Evolutionary conservation across 352 stramenopile species (phyloP).

Genomic region (Pythium monospermum): DNA sequence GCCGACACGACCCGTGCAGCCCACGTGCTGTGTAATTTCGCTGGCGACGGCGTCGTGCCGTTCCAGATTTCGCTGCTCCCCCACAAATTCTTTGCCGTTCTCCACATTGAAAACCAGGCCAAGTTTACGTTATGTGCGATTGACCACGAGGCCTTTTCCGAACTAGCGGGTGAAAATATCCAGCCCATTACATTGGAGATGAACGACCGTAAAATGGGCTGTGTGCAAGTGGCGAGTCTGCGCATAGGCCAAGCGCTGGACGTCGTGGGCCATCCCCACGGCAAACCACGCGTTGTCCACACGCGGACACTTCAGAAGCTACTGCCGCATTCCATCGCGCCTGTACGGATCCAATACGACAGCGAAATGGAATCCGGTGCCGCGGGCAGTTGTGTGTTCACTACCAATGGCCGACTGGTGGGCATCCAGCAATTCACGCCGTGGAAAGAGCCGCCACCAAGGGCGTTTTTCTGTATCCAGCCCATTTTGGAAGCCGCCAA

Average conservation of each 20-base stretch:
- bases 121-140: conserved; percentile 54
- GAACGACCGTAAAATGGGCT: conserved; percentile 59
- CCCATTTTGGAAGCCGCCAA: conserved; percentile 40
- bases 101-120: conserved; percentile 22
- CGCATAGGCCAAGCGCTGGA: conserved; percentile 30
- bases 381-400: conserved; percentile 46
- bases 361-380: conserved; percentile 33
- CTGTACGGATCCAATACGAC: conserved; percentile 42
- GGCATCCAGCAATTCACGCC: conserved; percentile 40
- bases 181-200: conserved; percentile 40
- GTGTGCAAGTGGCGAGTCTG: conserved; percentile 12
- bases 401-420: conserved; percentile 48
- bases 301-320: conserved; percentile 29
- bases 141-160: conserved; percentile 42
- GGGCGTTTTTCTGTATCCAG: conserved; percentile 45
- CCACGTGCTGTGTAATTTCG: conserved; percentile 52
- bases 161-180: conserved; percentile 39
- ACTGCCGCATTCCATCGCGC: conserved; percentile 49
- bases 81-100: conserved; percentile 42
- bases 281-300: conserved; percentile 49
- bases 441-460: conserved; percentile 30
- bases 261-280: conserved; percentile 54
- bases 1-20: conserved; percentile 30
- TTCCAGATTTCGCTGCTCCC: conserved; percentile 44
- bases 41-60: conserved; percentile 26